Percentiles rank a stretch among this genome's conserved stretches.
These are phyloP conservation scores for Camelina sativa DNA, from an alignment of 345 rosid genomes.

Conservation along the genomic window DNA sequence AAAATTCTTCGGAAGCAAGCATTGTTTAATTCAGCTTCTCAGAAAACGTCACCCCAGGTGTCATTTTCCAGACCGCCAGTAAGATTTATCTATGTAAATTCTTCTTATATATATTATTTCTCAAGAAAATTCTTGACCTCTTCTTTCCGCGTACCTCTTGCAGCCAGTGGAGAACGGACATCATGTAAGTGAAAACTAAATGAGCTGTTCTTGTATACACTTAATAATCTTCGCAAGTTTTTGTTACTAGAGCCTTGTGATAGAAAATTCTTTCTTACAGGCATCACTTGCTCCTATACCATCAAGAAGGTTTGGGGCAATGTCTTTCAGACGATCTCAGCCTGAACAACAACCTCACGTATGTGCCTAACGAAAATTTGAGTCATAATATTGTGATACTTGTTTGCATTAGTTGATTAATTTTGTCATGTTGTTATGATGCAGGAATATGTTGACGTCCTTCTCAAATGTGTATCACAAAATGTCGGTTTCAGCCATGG, in stretches of 20 bases:
- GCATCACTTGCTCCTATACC: slow-evolving; percentile 58
- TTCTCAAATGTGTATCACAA: slow-evolving; percentile 63
- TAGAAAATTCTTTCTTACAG: slow-evolving; percentile 44
- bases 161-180: slow-evolving; percentile 80
- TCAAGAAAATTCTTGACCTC: slow-evolving; percentile 33
- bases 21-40: slow-evolving; percentile 54
- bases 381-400: neutral
- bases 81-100: slow-evolving; percentile 23
- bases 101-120: neutral
- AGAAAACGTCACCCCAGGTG: slow-evolving; percentile 63
- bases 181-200: slow-evolving; percentile 54
- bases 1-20: slow-evolving; percentile 73
- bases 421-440: slow-evolving; percentile 33
- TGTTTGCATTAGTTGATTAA: slow-evolving; percentile 35
- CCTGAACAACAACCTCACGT: slow-evolving; percentile 72
- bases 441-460: slow-evolving; percentile 79
- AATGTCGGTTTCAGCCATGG: slow-evolving; percentile 78
- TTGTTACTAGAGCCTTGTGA: slow-evolving; percentile 20
- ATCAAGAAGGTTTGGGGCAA: slow-evolving; percentile 53
- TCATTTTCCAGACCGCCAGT: slow-evolving; percentile 59
- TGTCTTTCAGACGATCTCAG: slow-evolving; percentile 61
- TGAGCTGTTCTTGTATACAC: slow-evolving; percentile 24
- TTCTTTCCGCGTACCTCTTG: slow-evolving; percentile 37
- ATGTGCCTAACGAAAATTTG: slow-evolving; percentile 39
- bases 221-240: slow-evolving; percentile 22